Conservation (phyloP, 208 protist genomes). For the Porcisia hertigi region DNA sequence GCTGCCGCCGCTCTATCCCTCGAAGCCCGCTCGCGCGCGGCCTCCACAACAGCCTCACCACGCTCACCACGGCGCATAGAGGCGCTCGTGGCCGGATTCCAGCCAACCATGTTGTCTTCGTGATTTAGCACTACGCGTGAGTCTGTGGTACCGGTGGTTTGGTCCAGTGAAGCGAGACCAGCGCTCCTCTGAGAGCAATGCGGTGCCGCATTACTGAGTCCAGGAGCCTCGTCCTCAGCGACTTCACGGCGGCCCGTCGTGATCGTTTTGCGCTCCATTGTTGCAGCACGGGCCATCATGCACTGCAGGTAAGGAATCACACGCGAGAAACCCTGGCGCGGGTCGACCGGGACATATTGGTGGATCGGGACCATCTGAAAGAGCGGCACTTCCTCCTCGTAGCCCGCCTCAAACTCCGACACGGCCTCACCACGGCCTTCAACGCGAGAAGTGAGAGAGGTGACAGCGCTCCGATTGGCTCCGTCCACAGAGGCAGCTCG, state of each 20-base stretch:
- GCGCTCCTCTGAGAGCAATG: neutral
- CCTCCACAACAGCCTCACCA: neutral
- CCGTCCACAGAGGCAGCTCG: slow-evolving; percentile 5
- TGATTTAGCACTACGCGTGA: slow-evolving; percentile 25
- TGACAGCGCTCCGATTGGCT: slow-evolving; percentile 2
- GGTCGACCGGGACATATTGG: slow-evolving; percentile 56
- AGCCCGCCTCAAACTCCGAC: slow-evolving; percentile 21
- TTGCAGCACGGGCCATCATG: slow-evolving; percentile 27
- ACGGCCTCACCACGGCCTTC: slow-evolving; percentile 1
- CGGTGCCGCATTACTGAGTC: neutral
- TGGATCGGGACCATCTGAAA: slow-evolving; percentile 66
- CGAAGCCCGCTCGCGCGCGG: slow-evolving; percentile 4
- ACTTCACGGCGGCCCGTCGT: slow-evolving; percentile 3
- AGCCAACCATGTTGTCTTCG: slow-evolving; percentile 45
- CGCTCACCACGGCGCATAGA: slow-evolving; percentile 14
- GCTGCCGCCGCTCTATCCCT: slow-evolving; percentile 3
- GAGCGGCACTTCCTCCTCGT: slow-evolving; percentile 36
- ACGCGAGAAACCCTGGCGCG: slow-evolving; percentile 31
- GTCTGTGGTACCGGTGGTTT: slow-evolving; percentile 1
- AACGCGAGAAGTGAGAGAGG: slow-evolving; percentile 9
- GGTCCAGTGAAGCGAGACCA: neutral
- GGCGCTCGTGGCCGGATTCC: slow-evolving; percentile 22
- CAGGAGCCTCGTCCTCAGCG: neutral
- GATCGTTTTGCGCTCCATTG: slow-evolving; percentile 20
- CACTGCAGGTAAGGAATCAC: slow-evolving; percentile 66